A percentile compares a stretch with the other conserved stretches of the same genome.
phyloP scores from a whole-genome alignment of 495 filamentous ascomycete genomes.

The Tetracladium marchalianum region DNA sequence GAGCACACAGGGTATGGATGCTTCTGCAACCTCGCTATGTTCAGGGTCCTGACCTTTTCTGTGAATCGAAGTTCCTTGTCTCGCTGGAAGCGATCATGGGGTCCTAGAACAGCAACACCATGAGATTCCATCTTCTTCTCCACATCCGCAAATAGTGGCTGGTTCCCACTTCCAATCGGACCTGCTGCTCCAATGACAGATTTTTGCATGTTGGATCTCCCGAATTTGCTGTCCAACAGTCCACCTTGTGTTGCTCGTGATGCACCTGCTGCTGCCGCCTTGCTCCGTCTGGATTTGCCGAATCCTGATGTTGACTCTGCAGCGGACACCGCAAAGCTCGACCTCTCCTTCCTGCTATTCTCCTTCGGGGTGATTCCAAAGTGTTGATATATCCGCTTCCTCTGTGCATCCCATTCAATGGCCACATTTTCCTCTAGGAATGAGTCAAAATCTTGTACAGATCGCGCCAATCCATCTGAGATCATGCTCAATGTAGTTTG shows the following conservation, averaged over 20 bases:
- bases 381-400: constrained; percentile 86
- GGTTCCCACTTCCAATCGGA: constrained; percentile 41
- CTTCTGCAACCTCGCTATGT: constrained; percentile 55
- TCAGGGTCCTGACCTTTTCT: constrained; percentile 66
- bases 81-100: constrained; percentile 61
- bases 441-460: constrained; percentile 78
- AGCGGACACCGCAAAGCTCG: constrained; percentile 48
- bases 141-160: constrained; percentile 56
- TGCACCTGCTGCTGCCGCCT: constrained; percentile 23
- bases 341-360: constrained; percentile 29
- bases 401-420: constrained; percentile 90
- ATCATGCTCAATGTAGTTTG: constrained; percentile 90
- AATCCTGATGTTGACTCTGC: constrained; percentile 29
- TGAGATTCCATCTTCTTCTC: constrained; percentile 39
- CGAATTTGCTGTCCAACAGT: constrained; percentile 55
- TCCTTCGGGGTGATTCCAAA: constrained; percentile 75
- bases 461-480: constrained; percentile 73
- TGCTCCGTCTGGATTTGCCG: constrained; percentile 43
- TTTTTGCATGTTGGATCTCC: constrained; percentile 58
- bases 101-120: constrained; percentile 26
- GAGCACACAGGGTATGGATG: constrained; percentile 57
- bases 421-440: constrained; percentile 92
- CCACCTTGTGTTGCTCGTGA: constrained; percentile 18
- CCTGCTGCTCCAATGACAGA: constrained; percentile 77
- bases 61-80: constrained; percentile 74